A percentile compares a stretch with the other conserved stretches of the same genome.
These are phyloP conservation scores for Lodderomyces margitis DNA, from an alignment of 1,139 yeast genomes.

Conservation along the genomic window DNA sequence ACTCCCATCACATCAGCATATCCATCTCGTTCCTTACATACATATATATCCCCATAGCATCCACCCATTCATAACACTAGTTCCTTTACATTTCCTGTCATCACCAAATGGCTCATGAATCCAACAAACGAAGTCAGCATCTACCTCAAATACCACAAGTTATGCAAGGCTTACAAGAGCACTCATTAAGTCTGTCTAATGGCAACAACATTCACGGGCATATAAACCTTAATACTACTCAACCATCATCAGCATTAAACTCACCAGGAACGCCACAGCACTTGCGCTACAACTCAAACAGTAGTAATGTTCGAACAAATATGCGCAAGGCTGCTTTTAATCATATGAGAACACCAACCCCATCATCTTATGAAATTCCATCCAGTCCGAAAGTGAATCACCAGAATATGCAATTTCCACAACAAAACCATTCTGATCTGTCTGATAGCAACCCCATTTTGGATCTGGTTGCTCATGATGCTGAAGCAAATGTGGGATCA, in stretches of 20 bases:
- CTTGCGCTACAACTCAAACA: conserved; percentile 3
- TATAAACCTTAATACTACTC: background rate
- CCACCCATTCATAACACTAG: too few relatives aligned
- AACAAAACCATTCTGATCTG: conserved; percentile 41
- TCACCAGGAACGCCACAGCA: conserved; percentile 12
- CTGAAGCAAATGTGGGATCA: conserved; percentile 6
- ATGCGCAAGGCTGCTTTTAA: conserved; percentile 12
- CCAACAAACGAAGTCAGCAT: conserved; percentile 30
- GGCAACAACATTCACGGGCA: conserved; percentile 7
- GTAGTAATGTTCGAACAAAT: conserved; percentile 11
- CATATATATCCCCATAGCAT: too few relatives aligned
- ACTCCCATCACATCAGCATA: too few relatives aligned
- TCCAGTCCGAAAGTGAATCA: conserved; percentile 37
- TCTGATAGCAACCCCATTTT: conserved; percentile 33
- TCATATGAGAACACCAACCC: conserved; percentile 39
- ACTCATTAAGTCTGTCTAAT: conserved; percentile 4
- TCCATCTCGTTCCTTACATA: too few relatives aligned
- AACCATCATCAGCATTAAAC: conserved; percentile 3
- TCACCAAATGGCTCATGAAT: conserved; percentile 32
- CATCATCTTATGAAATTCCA: conserved; percentile 44
- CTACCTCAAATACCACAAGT: conserved; percentile 17
- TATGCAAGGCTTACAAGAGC: conserved; percentile 13
- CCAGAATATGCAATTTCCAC: conserved; percentile 15
- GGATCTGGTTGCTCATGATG: conserved; percentile 11
- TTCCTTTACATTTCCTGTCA: too few relatives aligned